A percentile compares a stretch with the other conserved stretches of the same genome.
Evolutionary conservation across 306 rosid genomes (phyloP).

Genomic region (Elaeagnus macrophylla): DNA sequence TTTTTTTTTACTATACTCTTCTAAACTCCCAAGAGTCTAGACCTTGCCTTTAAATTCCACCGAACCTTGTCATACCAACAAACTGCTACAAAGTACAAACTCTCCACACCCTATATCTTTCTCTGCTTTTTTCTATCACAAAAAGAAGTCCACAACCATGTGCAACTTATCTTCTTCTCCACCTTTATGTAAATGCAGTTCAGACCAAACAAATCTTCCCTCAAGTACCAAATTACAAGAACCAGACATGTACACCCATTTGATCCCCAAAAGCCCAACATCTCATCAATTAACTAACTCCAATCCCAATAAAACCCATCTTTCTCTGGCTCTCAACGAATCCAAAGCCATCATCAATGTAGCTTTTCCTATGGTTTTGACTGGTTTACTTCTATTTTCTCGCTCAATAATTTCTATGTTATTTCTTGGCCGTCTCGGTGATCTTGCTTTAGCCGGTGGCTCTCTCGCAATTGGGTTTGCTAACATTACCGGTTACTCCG

Average conservation of each 20-base stretch:
- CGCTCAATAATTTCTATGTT: conserved; percentile 88
- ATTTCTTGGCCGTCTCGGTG: conserved; percentile 69
- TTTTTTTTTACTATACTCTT: no score
- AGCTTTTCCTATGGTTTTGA: conserved; percentile 64
- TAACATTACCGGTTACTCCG: conserved; percentile 76
- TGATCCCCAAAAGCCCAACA: conserved; percentile 46
- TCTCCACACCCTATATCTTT: background rate
- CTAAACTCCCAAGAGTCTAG: no score
- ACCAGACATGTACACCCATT: conserved; percentile 23
- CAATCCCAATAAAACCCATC: conserved; percentile 11
- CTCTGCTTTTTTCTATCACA: background rate
- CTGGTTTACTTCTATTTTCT: conserved; percentile 58
- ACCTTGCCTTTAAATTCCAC: conserved; percentile 27
- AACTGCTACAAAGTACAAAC: conserved; percentile 5
- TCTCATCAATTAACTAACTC: background rate
- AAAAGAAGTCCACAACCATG: conserved; percentile 10
- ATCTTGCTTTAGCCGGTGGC: conserved; percentile 75
- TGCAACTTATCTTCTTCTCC: conserved; percentile 21
- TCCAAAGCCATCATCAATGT: conserved; percentile 38
- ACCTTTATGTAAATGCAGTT: conserved; percentile 11
- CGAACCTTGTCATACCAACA: background rate
- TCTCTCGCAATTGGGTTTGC: conserved; percentile 83
- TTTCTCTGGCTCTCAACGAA: conserved; percentile 32
- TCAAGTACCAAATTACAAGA: conserved; percentile 7
- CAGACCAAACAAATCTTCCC: conserved; percentile 20